A percentile compares a stretch with the other conserved stretches of the same genome.
These are phyloP conservation scores for Metschnikowia baotianmanensis DNA, from an alignment of 805 yeast genomes.

Conservation along the genomic window DNA sequence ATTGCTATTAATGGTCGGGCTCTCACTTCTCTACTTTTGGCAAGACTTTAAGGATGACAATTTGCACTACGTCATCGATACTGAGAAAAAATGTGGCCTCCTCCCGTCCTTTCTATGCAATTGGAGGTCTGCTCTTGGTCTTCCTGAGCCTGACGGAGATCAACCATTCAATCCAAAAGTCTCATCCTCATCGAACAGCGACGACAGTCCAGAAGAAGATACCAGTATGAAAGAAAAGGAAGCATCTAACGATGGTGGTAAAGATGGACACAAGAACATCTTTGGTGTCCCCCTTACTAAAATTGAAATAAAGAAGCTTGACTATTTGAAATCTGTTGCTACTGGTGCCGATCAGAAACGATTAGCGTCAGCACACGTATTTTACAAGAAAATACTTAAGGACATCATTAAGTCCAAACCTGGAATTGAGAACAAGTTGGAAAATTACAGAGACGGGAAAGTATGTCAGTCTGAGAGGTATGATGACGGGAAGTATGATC, in stretches of 20 bases:
- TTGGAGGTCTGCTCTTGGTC: not conserved
- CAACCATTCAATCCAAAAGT: constrained; percentile 6
- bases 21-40: constrained; percentile 11
- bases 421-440: constrained; percentile 34
- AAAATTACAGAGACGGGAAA: constrained; percentile 37
- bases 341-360: constrained; percentile 6
- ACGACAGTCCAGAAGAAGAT: not conserved
- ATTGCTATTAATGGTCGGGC: constrained; percentile 6
- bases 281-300: not conserved
- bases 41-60: constrained; percentile 6
- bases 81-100: constrained; percentile 6
- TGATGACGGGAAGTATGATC: constrained; percentile 32
- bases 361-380: constrained; percentile 35
- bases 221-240: not conserved
- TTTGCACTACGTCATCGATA: constrained; percentile 5
- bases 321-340: constrained; percentile 11
- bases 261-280: not conserved
- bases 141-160: not conserved
- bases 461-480: constrained; percentile 25
- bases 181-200: not conserved
- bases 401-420: constrained; percentile 46
- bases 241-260: not conserved
- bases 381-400: constrained; percentile 43
- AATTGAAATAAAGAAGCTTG: constrained; percentile 11
- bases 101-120: constrained; percentile 15